Conservation (phyloP, 1,139 yeast genomes). For the Taphrina flavorubra region DNA sequence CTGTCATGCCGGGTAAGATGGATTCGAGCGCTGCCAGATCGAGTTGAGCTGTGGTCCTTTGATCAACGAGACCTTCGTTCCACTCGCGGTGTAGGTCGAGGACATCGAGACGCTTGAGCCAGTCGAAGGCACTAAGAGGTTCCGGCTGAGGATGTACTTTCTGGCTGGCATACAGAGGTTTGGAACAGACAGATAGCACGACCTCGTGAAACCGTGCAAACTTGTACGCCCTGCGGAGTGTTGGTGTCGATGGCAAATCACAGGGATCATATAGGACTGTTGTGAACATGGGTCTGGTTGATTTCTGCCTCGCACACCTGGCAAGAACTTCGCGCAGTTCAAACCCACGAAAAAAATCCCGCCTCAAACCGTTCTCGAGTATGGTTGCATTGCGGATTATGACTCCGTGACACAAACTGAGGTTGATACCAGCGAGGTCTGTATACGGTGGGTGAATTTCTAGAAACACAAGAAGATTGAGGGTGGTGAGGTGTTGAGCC, state of each 20-base stretch:
- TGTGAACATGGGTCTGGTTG: constrained; percentile 2
- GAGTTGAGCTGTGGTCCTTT: not conserved
- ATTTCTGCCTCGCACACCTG: constrained; percentile 11
- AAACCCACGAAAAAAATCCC: constrained; percentile 30
- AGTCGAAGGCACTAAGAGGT: constrained; percentile 27
- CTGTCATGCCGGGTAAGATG: constrained; percentile 6
- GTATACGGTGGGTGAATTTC: constrained; percentile 15
- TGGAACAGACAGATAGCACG: constrained; percentile 1
- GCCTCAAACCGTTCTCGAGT: constrained; percentile 13
- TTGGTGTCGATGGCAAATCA: constrained; percentile 17
- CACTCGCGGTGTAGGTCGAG: constrained; percentile 19
- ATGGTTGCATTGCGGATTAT: constrained; percentile 24
- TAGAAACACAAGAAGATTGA: constrained; percentile 14
- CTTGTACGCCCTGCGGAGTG: constrained; percentile 22
- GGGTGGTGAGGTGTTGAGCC: not conserved
- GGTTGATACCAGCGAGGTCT: constrained; percentile 24
- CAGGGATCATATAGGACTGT: constrained; percentile 27
- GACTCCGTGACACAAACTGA: constrained; percentile 10
- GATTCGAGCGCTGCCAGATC: constrained; percentile 2
- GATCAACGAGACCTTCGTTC: constrained; percentile 16
- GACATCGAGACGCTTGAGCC: constrained; percentile 27
- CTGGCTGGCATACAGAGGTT: not conserved
- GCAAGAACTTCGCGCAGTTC: constrained; percentile 28
- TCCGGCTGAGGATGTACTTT: not conserved
- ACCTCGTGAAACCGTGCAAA: constrained; percentile 31